These are phyloP conservation scores for Corchorus olitorius DNA, from an alignment of 345 rosid genomes.

Conservation along the genomic window DNA sequence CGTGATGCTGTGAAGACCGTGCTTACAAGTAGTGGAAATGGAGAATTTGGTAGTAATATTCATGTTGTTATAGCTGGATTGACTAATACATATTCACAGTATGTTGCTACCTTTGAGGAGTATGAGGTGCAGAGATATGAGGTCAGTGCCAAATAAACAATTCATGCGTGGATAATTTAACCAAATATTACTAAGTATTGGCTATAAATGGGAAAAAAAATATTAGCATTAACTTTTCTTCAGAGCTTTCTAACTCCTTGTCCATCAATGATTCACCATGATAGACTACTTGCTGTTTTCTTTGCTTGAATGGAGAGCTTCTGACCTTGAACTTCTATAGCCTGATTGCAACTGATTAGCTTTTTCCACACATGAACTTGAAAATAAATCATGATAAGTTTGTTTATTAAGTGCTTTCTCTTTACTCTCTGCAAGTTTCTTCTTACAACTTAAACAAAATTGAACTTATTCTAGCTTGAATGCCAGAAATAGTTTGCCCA, in stretches of 20 bases:
- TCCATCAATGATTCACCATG: neutral
- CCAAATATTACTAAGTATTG: neutral
- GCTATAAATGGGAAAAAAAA: neutral
- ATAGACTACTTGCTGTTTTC: neutral
- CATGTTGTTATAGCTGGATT: slow-evolving; percentile 93
- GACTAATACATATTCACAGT: slow-evolving; percentile 92
- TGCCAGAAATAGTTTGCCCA: neutral
- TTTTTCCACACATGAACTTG: neutral
- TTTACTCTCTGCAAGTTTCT: neutral
- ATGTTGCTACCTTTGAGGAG: slow-evolving; percentile 93
- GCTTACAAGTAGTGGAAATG: slow-evolving; percentile 51
- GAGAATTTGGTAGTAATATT: slow-evolving; percentile 46
- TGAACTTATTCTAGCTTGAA: neutral
- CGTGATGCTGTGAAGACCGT: slow-evolving; percentile 85
- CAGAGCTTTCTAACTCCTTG: neutral
- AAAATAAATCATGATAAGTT: neutral
- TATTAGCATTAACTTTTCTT: neutral
- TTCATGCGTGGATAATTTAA: neutral
- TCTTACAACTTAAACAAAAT: neutral
- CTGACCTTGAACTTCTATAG: neutral
- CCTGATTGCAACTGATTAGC: neutral
- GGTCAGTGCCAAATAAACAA: slow-evolving; percentile 42
- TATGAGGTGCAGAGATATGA: slow-evolving; percentile 93
- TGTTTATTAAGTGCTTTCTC: neutral
- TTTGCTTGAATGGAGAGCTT: neutral